Evolutionary conservation across 73 alveolate species (phyloP).

Genomic region (Stentor roeselii): DNA sequence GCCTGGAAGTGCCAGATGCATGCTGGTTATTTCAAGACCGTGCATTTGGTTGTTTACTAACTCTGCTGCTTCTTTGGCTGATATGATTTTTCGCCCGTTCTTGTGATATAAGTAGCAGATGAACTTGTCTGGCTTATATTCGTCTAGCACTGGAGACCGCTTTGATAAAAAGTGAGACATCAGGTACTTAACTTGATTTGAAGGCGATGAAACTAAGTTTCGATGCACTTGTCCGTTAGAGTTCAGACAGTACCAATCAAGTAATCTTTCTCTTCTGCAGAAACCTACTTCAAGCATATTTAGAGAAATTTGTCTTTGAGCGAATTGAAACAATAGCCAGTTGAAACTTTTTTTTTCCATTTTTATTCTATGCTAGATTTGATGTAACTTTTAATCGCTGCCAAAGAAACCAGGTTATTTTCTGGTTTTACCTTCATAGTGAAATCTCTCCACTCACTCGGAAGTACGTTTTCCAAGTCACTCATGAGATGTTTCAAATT

Average conservation of each 20-base stretch:
- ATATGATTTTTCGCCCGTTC: background rate
- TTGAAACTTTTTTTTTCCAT: slow-evolving; percentile 1
- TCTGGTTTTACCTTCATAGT: background rate
- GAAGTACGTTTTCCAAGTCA: background rate
- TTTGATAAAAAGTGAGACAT: background rate
- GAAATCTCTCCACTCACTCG: slow-evolving; percentile 3
- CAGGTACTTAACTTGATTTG: background rate
- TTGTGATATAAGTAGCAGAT: background rate
- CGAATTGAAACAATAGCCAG: background rate
- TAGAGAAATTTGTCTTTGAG: background rate
- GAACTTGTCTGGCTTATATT: slow-evolving; percentile 7
- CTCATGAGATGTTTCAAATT: background rate
- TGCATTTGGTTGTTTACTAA: slow-evolving; percentile 1
- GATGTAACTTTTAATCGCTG: no score
- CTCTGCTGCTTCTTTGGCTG: slow-evolving; percentile 4
- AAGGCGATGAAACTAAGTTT: background rate
- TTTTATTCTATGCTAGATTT: background rate
- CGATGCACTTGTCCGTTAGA: background rate
- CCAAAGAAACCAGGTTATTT: background rate
- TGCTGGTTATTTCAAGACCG: background rate
- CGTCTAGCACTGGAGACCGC: slow-evolving; percentile 6
- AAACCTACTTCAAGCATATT: slow-evolving; percentile 12
- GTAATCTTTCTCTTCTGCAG: background rate
- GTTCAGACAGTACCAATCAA: background rate
- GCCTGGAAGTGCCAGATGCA: slow-evolving; percentile 15